Base-by-base conservation (phyloP, 768 basidiomycete genomes). In the Hemileccinum rubropunctum region DNA sequence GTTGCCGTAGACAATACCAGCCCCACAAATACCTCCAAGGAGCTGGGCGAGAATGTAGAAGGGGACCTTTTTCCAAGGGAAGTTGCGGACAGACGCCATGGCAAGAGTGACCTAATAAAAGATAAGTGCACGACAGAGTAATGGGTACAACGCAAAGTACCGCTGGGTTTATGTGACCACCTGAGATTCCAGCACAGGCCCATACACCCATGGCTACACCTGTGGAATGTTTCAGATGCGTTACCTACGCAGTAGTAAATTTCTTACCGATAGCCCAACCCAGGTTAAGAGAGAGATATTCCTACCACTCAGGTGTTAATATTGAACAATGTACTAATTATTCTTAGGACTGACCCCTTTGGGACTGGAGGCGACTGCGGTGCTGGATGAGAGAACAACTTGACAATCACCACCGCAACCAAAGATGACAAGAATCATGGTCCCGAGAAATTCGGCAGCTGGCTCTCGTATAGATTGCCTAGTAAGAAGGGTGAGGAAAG, bases 1-100 rank as follows among this genome's bases (percentile, higher is more conserved):
- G 57, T 83, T 82, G 6, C 73, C 84, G 54, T 86, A 87, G 28
- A 81, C 65, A 36, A 82, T 60, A 1, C 76, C 77, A 13, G 78
- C 78, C 15, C 83, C 86, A 39, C 76, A 72, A 30, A 84, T 57
- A 5, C 69, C 84, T 18, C 86, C 86, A 42, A 87, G 62, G 17
- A 84, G 50, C 62, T 88, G 86, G 0, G 83, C 77, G 42, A 81
- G 59, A 40, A 86, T 77, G 62, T 82, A 90, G 18, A 58, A 75
- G 0, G 90, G 90, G 0, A 90, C 90, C 63, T 91, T 91, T 56
- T 75, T 76, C 84, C 86, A 86, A 0, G 90, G 87, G 67, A 92
- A 91, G 40, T 75, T 76, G 54, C 89, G 81, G 65, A 82, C 82
- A 3, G 79, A 72, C 4, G 86, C 86, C 39, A 90, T 60, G 13